Conservation (phyloP, 805 yeast species). For the Yarrowia deformans region DNA sequence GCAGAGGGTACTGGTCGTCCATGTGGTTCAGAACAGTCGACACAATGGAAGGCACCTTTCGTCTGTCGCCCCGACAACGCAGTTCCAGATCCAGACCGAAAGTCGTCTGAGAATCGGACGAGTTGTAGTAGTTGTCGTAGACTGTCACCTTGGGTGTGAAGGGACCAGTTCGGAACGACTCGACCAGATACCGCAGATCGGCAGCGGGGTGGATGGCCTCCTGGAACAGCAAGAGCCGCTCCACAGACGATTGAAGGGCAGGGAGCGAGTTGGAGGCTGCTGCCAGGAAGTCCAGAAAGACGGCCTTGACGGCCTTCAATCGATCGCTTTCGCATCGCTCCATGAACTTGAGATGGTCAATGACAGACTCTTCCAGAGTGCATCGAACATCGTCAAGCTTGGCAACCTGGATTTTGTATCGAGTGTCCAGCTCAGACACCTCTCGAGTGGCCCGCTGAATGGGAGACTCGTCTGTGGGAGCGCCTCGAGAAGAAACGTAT, state of each 20-base stretch:
- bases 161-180: slow-evolving; percentile 73
- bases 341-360: slow-evolving; percentile 77
- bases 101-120: slow-evolving; percentile 65
- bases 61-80: slow-evolving; percentile 73
- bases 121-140: slow-evolving; percentile 81
- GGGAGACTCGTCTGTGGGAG: slow-evolving; percentile 58
- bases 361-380: slow-evolving; percentile 70
- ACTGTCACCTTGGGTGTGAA: slow-evolving; percentile 74
- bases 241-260: slow-evolving; percentile 64
- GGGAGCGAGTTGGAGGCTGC: slow-evolving; percentile 68
- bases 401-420: slow-evolving; percentile 62
- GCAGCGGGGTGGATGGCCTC: slow-evolving; percentile 73
- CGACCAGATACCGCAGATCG: slow-evolving; percentile 71
- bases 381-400: slow-evolving; percentile 72
- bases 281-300: slow-evolving; percentile 73
- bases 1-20: slow-evolving; percentile 70
- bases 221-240: slow-evolving; percentile 67
- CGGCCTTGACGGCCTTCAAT: slow-evolving; percentile 75
- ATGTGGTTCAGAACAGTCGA: slow-evolving; percentile 68
- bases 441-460: slow-evolving; percentile 63
- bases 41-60: slow-evolving; percentile 72
- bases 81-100: slow-evolving; percentile 82
- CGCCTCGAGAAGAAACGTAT: slow-evolving; percentile 43
- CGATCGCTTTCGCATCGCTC: slow-evolving; percentile 85
- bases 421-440: slow-evolving; percentile 63